Evolutionary conservation across 2,329 filamentous ascomycete species (phyloP).

Genomic region (Corinectria fuckeliana): DNA sequence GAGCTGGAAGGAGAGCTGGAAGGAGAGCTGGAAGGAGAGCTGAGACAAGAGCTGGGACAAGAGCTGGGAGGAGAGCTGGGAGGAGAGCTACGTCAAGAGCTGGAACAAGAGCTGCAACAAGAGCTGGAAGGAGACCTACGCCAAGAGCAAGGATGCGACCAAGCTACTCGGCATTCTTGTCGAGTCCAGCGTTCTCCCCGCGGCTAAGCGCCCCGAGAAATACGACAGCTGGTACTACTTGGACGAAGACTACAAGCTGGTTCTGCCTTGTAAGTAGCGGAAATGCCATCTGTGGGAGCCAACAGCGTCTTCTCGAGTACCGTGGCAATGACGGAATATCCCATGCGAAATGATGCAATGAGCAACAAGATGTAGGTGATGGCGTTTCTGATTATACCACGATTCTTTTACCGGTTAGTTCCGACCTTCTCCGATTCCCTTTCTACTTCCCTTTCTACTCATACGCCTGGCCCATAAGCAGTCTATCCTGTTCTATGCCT

Average conservation of each 20-base stretch:
- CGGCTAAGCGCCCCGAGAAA: constrained; percentile 40
- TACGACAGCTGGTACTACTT: constrained; percentile 49
- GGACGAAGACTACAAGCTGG: constrained; percentile 41
- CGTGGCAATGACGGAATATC: neutral
- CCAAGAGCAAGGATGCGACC: constrained; percentile 42
- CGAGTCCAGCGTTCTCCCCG: constrained; percentile 38
- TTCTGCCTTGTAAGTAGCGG: constrained; percentile 26
- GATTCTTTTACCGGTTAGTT: neutral
- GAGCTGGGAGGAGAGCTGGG: constrained; percentile 40
- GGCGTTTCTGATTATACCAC: neutral
- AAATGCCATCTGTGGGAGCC: too few relatives aligned
- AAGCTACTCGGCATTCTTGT: constrained; percentile 41
- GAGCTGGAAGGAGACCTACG: constrained; percentile 40
- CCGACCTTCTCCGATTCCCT: neutral
- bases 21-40: constrained; percentile 36
- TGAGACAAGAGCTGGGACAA: constrained; percentile 43
- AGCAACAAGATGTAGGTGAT: neutral
- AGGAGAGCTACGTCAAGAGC: constrained; percentile 43
- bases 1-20: constrained; percentile 36
- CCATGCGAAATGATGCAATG: neutral
- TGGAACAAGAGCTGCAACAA: constrained; percentile 5
- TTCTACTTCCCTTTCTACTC: neutral
- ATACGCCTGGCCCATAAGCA: neutral
- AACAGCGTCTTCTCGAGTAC: too few relatives aligned
- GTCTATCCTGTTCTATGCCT: neutral